A percentile compares a stretch with the other conserved stretches of the same genome.
These are phyloP conservation scores for Lenwebbia sp. DNA, from an alignment of 345 rosid species.

Conservation along the genomic window DNA sequence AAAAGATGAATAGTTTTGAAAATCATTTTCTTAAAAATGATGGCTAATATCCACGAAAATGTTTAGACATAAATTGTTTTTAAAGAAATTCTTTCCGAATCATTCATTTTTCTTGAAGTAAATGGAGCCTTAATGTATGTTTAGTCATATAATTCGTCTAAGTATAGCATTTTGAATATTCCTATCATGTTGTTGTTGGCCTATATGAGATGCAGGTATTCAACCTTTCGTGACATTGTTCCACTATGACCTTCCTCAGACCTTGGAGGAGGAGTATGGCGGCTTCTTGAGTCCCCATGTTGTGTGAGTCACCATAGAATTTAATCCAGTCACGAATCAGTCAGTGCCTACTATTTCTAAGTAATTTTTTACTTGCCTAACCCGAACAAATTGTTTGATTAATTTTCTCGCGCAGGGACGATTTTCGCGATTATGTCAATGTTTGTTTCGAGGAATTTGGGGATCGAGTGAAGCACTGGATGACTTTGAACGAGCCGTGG, in stretches of 20 bases:
- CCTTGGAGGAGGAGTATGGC: constrained; percentile 21
- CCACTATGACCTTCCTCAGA: constrained; percentile 23
- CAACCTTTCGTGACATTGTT: constrained; percentile 23
- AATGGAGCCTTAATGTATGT: neutral
- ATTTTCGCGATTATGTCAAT: constrained; percentile 25
- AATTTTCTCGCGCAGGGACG: constrained; percentile 6
- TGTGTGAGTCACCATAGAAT: constrained; percentile 11
- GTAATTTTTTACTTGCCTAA: neutral
- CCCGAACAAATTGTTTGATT: no score
- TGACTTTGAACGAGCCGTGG: constrained; percentile 44
- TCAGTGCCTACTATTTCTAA: neutral
- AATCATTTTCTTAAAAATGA: no score
- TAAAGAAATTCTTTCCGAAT: no score
- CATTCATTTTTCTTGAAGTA: no score
- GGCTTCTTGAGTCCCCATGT: constrained; percentile 17
- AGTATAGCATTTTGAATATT: neutral
- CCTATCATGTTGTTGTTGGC: neutral
- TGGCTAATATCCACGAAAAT: no score
- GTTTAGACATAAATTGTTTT: no score
- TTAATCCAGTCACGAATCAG: neutral
- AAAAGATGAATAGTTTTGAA: no score
- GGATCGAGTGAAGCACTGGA: constrained; percentile 51
- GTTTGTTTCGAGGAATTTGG: constrained; percentile 37
- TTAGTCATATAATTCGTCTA: neutral
- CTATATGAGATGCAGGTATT: constrained; percentile 4